Conservation (phyloP, 1,139 yeast species). For the Candida dubliniensis region DNA sequence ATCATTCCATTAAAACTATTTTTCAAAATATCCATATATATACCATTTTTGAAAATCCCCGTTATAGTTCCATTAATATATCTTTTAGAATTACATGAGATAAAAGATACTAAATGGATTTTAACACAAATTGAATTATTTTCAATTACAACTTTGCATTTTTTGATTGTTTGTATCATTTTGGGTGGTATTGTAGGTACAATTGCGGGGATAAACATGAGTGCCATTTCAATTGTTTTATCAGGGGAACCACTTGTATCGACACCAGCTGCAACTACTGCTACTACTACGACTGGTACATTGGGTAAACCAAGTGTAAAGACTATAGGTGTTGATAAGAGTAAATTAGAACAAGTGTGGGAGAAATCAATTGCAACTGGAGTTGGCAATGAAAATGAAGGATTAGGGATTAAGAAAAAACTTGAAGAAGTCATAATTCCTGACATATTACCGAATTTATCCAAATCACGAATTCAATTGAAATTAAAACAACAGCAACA, state of each 20-base stretch:
- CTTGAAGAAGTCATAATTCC: constrained; percentile 31
- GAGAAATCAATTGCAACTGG: constrained; percentile 25
- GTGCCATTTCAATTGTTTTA: constrained; percentile 10
- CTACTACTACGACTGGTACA: too few relatives aligned
- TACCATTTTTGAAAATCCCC: constrained; percentile 15
- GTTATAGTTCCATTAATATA: constrained; percentile 13
- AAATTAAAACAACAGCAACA: constrained; percentile 1
- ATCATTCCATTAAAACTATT: constrained; percentile 12
- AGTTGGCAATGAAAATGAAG: constrained; percentile 37
- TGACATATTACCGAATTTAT: constrained; percentile 22
- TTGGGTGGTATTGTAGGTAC: constrained; percentile 15
- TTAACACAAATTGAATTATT: constrained; percentile 13
- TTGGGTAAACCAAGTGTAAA: background rate
- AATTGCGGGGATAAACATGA: constrained; percentile 12
- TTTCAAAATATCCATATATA: constrained; percentile 12
- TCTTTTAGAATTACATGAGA: constrained; percentile 14
- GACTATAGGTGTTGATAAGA: constrained; percentile 19
- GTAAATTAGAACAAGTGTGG: background rate
- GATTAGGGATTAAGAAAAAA: background rate
- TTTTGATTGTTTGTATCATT: constrained; percentile 13
- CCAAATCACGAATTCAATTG: constrained; percentile 2
- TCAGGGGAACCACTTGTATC: background rate
- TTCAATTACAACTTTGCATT: constrained; percentile 12
- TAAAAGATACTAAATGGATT: constrained; percentile 11
- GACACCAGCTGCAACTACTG: too few relatives aligned